Evolutionary conservation across 2,329 filamentous ascomycete species (phyloP).

Genomic region (Fusarium sp.): DNA sequence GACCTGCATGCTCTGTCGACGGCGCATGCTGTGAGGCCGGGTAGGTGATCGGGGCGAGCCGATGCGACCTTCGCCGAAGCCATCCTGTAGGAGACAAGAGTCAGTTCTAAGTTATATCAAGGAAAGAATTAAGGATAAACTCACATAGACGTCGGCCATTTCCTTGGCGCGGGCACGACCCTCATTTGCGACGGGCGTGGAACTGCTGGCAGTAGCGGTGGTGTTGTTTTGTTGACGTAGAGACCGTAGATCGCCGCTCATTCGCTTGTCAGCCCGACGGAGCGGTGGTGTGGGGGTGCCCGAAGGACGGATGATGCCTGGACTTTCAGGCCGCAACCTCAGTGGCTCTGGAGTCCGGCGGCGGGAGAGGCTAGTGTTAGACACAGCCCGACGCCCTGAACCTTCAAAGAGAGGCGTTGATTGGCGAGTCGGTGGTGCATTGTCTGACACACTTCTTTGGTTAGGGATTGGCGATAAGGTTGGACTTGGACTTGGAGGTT

Average conservation of each 20-base stretch:
- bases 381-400: conserved; percentile 57
- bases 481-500: conserved; percentile 25
- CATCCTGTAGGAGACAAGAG: conserved; percentile 71
- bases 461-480: conserved; percentile 15
- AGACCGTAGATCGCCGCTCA: conserved; percentile 77
- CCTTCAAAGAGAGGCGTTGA: conserved; percentile 41
- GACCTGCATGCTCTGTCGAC: conserved; percentile 96
- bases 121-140: conserved; percentile 55
- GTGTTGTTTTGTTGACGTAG: conserved; percentile 53
- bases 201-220: conserved; percentile 42
- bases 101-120: conserved; percentile 31
- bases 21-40: conserved; percentile 93
- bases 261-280: conserved; percentile 72
- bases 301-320: conserved; percentile 58
- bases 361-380: conserved; percentile 65
- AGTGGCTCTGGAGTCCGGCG: conserved; percentile 65
- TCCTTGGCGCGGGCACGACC: conserved; percentile 84
- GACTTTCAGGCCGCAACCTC: conserved; percentile 71
- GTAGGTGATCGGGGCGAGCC: conserved; percentile 92
- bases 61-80: conserved; percentile 87
- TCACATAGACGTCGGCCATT: conserved; percentile 95
- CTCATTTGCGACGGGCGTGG: conserved; percentile 83
- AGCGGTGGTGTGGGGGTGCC: conserved; percentile 72
- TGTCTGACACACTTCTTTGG: conserved; percentile 55
- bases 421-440: conserved; percentile 35